A percentile compares a stretch with the other conserved stretches of the same genome.
Evolutionary conservation across 495 filamentous ascomycete species (phyloP).

Genomic region (Xylaria flabelliformis): DNA sequence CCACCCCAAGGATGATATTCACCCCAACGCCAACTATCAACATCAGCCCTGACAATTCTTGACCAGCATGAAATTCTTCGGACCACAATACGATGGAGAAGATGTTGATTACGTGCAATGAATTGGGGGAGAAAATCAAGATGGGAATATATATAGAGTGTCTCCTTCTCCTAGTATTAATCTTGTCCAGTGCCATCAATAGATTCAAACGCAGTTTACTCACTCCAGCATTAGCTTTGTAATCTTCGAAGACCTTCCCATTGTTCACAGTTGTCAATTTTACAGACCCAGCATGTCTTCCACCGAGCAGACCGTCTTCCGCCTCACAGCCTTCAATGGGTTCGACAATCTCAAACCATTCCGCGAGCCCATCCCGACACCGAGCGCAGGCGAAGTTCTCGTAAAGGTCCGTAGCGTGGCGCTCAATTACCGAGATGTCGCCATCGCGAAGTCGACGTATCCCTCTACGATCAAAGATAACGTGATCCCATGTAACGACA

Average conservation of each 20-base stretch:
- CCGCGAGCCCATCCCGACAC: constrained; percentile 28
- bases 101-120: no score
- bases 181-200: not conserved
- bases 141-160: not conserved
- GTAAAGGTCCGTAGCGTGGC: constrained; percentile 26
- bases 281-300: constrained; percentile 9
- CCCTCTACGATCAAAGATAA: constrained; percentile 3
- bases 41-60: not conserved
- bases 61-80: not conserved
- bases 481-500: constrained; percentile 32
- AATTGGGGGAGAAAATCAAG: constrained; percentile 7
- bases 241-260: not conserved
- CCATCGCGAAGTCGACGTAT: constrained; percentile 21
- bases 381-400: constrained; percentile 28
- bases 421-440: constrained; percentile 28
- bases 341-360: constrained; percentile 26
- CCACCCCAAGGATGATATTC: constrained; percentile 3
- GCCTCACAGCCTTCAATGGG: constrained; percentile 8
- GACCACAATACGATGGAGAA: not conserved
- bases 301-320: constrained; percentile 13
- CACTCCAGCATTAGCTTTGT: not conserved
- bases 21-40: not conserved
- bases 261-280: not conserved
- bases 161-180: not conserved
- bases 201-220: not conserved